A percentile compares a stretch with the other conserved stretches of the same genome.
Conservation (phyloP, 2,329 filamentous ascomycete species). For the Microsporum canis region DNA sequence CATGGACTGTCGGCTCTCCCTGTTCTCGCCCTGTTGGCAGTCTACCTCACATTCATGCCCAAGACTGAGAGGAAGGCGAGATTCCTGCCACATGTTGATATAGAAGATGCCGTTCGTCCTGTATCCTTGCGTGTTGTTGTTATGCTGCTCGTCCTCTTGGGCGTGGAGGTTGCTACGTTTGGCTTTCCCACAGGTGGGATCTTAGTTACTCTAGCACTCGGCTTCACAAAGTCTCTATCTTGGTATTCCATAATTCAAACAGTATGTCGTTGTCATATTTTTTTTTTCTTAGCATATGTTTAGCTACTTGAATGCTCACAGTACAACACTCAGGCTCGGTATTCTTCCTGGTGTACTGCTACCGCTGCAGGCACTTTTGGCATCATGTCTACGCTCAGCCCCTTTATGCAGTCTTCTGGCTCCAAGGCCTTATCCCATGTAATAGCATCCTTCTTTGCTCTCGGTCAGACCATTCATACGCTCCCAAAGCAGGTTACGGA, state of each 20-base stretch:
- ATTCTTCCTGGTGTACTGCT: constrained; percentile 6
- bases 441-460: constrained; percentile 4
- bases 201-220: not conserved
- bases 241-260: constrained; percentile 10
- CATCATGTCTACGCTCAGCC: constrained; percentile 4
- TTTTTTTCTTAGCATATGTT: not conserved
- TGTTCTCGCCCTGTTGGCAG: constrained; percentile 19
- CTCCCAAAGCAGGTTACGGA: constrained; percentile 5
- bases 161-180: constrained; percentile 1
- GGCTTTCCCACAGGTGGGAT: not conserved
- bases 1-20: constrained; percentile 22
- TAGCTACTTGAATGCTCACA: not conserved
- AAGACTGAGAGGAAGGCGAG: not conserved
- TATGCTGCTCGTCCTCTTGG: constrained; percentile 1
- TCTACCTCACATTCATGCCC: constrained; percentile 19
- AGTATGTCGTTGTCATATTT: constrained; percentile 1
- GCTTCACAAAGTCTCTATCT: constrained; percentile 1
- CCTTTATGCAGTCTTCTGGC: constrained; percentile 7
- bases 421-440: not conserved
- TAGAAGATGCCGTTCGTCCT: not conserved
- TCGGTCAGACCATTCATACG: constrained; percentile 6
- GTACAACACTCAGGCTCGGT: not conserved
- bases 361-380: constrained; percentile 6
- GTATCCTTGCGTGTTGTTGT: constrained; percentile 7
- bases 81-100: constrained; percentile 4